phyloP scores from a whole-genome alignment of 352 stramenopile species.

The Pythium oligandrum region DNA sequence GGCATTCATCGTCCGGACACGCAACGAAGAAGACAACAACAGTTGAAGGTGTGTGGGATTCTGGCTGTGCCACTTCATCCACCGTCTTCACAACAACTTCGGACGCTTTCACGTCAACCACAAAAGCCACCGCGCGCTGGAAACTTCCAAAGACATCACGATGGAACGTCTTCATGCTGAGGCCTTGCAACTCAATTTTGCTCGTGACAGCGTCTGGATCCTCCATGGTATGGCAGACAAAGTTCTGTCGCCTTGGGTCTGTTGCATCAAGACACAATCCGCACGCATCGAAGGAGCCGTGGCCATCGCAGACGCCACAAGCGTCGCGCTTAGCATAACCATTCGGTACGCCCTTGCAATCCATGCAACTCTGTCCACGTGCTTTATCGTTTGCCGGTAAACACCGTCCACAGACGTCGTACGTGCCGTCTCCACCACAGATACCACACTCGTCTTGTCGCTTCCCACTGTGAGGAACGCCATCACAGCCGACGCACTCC shows the following conservation, averaged over 20 bases:
- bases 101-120: background rate
- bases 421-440: constrained; percentile 24
- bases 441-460: constrained; percentile 23
- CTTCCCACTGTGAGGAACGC: constrained; percentile 20
- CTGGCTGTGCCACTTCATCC: background rate
- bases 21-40: constrained; percentile 16
- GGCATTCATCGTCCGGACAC: constrained; percentile 13
- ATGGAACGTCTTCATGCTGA: constrained; percentile 16
- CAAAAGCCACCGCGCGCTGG: constrained; percentile 14
- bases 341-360: constrained; percentile 27
- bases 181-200: constrained; percentile 19
- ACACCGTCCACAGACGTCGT: constrained; percentile 25
- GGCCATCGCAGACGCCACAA: constrained; percentile 27
- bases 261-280: constrained; percentile 27
- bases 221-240: constrained; percentile 22
- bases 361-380: constrained; percentile 19
- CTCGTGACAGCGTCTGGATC: constrained; percentile 23
- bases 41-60: background rate
- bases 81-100: constrained; percentile 17
- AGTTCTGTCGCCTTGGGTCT: constrained; percentile 27
- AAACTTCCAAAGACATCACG: constrained; percentile 13
- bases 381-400: constrained; percentile 16
- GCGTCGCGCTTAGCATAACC: constrained; percentile 13
- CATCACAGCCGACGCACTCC: constrained; percentile 23
- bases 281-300: constrained; percentile 32